Evolutionary conservation across 257 asterid species (phyloP).

Genomic region (Solanum boliviense): DNA sequence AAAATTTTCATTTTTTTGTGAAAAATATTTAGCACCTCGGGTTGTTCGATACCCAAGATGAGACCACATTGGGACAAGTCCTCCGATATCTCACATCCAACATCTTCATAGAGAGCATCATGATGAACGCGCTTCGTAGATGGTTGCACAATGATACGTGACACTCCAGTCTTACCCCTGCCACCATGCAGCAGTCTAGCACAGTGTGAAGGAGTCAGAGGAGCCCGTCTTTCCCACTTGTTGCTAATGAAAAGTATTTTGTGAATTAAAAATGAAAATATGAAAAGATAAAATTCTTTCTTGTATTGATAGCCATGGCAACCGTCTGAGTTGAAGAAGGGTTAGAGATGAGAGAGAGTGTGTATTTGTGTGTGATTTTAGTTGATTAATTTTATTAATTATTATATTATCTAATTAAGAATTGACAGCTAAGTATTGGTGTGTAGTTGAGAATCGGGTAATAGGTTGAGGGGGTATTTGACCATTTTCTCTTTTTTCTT

Average conservation of each 20-base stretch:
- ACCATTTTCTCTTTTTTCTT: neutral
- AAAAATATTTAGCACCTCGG: conserved; percentile 38
- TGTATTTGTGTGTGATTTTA: conserved; percentile 30
- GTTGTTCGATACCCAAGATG: conserved; percentile 85
- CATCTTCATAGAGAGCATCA: conserved; percentile 81
- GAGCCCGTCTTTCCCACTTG: conserved; percentile 93
- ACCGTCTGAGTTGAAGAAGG: no score
- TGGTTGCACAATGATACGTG: conserved; percentile 85
- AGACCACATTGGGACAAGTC: conserved; percentile 83
- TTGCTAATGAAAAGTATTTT: no score
- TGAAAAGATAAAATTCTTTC: no score
- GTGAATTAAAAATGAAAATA: no score
- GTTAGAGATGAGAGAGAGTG: no score
- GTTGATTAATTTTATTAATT: no score
- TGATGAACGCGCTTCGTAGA: conserved; percentile 88
- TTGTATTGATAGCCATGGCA: no score
- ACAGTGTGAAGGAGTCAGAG: conserved; percentile 86
- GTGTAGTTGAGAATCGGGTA: no score
- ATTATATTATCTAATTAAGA: no score
- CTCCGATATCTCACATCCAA: conserved; percentile 84
- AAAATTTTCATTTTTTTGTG: neutral
- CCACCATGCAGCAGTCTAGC: conserved; percentile 76
- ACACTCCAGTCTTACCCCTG: conserved; percentile 61
- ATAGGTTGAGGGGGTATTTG: no score
- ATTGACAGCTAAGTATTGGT: no score